These are phyloP conservation scores for Aspergillus sclerotiicarbonarius DNA, from an alignment of 495 filamentous ascomycete genomes.

Conservation along the genomic window DNA sequence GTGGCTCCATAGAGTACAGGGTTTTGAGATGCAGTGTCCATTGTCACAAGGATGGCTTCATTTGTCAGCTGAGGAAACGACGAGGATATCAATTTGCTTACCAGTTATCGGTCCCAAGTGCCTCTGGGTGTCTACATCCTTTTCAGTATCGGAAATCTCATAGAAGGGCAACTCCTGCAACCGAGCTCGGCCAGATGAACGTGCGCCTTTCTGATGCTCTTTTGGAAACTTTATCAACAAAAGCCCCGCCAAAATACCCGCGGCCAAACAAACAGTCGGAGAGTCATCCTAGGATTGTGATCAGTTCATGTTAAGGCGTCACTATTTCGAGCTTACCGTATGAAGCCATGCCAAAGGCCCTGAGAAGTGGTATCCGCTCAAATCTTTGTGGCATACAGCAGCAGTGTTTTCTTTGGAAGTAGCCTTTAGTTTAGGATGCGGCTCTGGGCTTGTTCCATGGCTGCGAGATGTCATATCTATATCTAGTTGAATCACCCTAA, in stretches of 20 bases:
- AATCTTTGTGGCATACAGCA: constrained; percentile 6
- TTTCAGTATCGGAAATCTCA: constrained; percentile 8
- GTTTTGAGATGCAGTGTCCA: constrained; percentile 12
- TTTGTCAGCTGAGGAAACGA: constrained; percentile 8
- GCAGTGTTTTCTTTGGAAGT: constrained; percentile 21
- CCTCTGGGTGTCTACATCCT: constrained; percentile 12
- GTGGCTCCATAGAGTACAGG: constrained; percentile 33
- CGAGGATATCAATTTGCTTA: constrained; percentile 9
- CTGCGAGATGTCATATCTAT: constrained; percentile 14
- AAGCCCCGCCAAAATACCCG: constrained; percentile 24
- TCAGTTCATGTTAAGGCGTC: constrained; percentile 7
- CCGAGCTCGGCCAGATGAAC: constrained; percentile 1
- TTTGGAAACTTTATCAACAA: constrained; percentile 23
- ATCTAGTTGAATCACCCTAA: constrained; percentile 30
- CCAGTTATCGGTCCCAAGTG: constrained; percentile 36
- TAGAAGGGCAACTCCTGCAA: constrained; percentile 24
- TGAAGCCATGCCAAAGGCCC: constrained; percentile 39
- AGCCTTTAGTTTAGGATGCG: not conserved
- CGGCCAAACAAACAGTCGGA: constrained; percentile 20
- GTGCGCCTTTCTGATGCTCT: constrained; percentile 16
- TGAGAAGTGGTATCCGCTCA: constrained; percentile 21
- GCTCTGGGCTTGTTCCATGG: constrained; percentile 9
- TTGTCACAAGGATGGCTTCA: constrained; percentile 29
- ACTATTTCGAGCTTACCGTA: constrained; percentile 23
- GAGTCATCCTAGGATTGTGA: constrained; percentile 18